phyloP scores from a whole-genome alignment of 2,329 filamentous ascomycete genomes.

The Fusarium citri region DNA sequence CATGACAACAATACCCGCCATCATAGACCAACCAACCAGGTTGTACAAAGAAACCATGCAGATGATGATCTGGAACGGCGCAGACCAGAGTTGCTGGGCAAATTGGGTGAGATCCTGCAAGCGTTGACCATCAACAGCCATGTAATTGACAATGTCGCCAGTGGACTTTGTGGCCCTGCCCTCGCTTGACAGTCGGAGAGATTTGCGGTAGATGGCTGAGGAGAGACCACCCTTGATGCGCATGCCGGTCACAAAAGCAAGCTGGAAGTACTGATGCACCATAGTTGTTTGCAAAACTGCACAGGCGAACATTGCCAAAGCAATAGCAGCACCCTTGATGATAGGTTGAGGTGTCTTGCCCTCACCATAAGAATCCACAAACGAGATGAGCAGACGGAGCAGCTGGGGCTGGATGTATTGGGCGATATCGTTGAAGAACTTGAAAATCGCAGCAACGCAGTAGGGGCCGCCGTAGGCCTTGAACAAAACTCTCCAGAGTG shows the following conservation, averaged over 20 bases:
- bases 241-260: slow-evolving; percentile 96
- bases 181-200: slow-evolving; percentile 90
- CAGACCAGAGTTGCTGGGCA: slow-evolving; percentile 94
- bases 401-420: slow-evolving; percentile 94
- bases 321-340: slow-evolving; percentile 87
- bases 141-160: slow-evolving; percentile 98
- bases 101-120: slow-evolving; percentile 96
- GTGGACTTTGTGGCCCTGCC: slow-evolving; percentile 89
- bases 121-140: slow-evolving; percentile 97
- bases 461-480: slow-evolving; percentile 89
- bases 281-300: slow-evolving; percentile 88
- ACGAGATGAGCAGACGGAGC: slow-evolving; percentile 83
- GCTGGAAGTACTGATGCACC: slow-evolving; percentile 97
- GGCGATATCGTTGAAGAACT: slow-evolving; percentile 85
- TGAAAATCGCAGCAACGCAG: slow-evolving; percentile 83
- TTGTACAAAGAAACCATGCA: slow-evolving; percentile 98
- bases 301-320: slow-evolving; percentile 89
- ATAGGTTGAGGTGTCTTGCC: slow-evolving; percentile 76
- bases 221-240: slow-evolving; percentile 91
- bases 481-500: slow-evolving; percentile 87
- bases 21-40: slow-evolving; percentile 93
- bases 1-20: slow-evolving; percentile 95
- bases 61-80: slow-evolving; percentile 93
- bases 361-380: slow-evolving; percentile 80
- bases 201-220: slow-evolving; percentile 92